These are phyloP conservation scores for Phialophora tarda DNA, from an alignment of 2,329 filamentous ascomycete genomes.

Conservation along the genomic window DNA sequence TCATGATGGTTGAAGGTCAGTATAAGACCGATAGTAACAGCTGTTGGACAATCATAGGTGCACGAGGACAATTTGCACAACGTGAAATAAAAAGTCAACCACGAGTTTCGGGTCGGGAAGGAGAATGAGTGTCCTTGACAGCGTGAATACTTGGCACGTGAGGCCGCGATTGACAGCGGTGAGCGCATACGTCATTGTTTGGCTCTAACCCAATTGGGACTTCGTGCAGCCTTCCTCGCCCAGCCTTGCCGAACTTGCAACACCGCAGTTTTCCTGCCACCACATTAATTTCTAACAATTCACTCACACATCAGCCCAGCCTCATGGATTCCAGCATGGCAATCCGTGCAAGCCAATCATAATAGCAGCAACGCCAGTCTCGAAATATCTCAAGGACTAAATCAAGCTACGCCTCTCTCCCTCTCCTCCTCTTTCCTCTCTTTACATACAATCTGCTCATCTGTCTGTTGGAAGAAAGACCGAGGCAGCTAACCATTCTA, in stretches of 20 bases:
- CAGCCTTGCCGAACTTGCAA: slow-evolving; percentile 16
- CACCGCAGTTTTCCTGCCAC: slow-evolving; percentile 29
- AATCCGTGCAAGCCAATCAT: slow-evolving; percentile 29
- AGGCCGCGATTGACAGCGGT: not conserved
- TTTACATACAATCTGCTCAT: slow-evolving; percentile 19
- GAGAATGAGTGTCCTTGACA: not conserved
- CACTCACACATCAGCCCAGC: slow-evolving; percentile 33
- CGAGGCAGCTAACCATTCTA: slow-evolving; percentile 30
- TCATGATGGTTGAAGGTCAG: not conserved
- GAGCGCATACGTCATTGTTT: not conserved
- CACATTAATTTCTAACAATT: slow-evolving; percentile 24
- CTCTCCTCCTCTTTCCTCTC: slow-evolving; percentile 44
- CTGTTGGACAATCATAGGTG: not conserved
- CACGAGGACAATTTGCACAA: not conserved
- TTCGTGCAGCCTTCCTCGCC: slow-evolving; percentile 2
- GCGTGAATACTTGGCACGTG: not conserved
- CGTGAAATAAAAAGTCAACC: not conserved
- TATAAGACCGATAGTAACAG: not conserved
- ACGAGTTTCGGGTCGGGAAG: not conserved
- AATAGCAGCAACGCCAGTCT: slow-evolving; percentile 29
- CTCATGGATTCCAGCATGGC: slow-evolving; percentile 39
- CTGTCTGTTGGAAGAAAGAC: slow-evolving; percentile 22
- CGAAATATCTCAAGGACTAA: slow-evolving; percentile 34
- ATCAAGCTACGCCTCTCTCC: slow-evolving; percentile 48
- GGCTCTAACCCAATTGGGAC: not conserved